These are phyloP conservation scores for Daldinia childiae DNA, from an alignment of 495 filamentous ascomycete genomes.

Conservation along the genomic window DNA sequence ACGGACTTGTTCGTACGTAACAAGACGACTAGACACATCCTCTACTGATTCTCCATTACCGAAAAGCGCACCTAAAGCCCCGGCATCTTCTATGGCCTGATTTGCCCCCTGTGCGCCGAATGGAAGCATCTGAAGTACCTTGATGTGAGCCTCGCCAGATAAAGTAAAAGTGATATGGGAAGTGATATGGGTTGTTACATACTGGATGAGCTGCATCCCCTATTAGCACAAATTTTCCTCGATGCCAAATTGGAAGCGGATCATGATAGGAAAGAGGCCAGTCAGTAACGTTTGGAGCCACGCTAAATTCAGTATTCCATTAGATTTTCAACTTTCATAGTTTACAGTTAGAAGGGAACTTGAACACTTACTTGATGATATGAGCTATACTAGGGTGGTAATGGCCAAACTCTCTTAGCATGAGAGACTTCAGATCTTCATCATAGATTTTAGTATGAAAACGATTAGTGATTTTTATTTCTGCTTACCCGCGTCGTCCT, in stretches of 20 bases:
- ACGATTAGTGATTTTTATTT: background rate
- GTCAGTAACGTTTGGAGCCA: constrained; percentile 48
- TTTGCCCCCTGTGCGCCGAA: constrained; percentile 30
- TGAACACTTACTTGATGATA: constrained; percentile 31
- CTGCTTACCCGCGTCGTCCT: constrained; percentile 14
- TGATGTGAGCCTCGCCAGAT: background rate
- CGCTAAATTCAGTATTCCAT: constrained; percentile 11
- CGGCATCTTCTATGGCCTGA: constrained; percentile 25
- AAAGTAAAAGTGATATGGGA: background rate
- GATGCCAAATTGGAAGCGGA: constrained; percentile 45
- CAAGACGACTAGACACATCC: constrained; percentile 5
- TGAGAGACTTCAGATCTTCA: constrained; percentile 25
- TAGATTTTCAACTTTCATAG: background rate
- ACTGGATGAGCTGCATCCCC: constrained; percentile 59
- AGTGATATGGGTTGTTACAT: background rate
- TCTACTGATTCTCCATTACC: background rate
- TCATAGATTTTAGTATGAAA: constrained; percentile 10
- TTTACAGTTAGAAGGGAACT: background rate
- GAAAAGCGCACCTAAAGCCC: constrained; percentile 19
- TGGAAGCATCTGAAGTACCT: constrained; percentile 25
- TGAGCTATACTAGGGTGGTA: constrained; percentile 33
- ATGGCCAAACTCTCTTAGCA: constrained; percentile 31
- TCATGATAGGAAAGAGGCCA: constrained; percentile 54
- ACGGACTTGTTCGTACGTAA: constrained; percentile 11
- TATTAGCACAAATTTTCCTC: constrained; percentile 49